Evolutionary conservation across 1,139 yeast genomes (phyloP).

Genomic region (Debaryomyces coudertii): DNA sequence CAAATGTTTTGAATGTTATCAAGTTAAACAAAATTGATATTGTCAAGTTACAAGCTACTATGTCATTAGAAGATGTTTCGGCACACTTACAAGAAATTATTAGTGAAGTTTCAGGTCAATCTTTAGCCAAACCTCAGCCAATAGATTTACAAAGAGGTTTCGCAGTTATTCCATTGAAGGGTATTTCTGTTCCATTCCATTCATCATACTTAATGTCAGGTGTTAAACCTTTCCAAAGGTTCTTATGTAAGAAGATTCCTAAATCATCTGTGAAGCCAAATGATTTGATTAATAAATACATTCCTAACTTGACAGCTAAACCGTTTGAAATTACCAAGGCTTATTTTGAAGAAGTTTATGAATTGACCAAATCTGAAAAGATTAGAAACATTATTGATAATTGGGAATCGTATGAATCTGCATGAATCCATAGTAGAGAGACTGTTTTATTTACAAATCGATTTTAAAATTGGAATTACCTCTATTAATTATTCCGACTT

Average conservation of each 20-base stretch:
- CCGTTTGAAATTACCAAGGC: slow-evolving; percentile 96
- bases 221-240: slow-evolving; percentile 98
- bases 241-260: slow-evolving; percentile 93
- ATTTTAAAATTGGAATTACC: slow-evolving; percentile 1
- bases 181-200: slow-evolving; percentile 99
- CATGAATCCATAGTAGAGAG: slow-evolving; percentile 21
- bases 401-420: slow-evolving; percentile 84
- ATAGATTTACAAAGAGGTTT: slow-evolving; percentile 96
- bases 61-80: slow-evolving; percentile 86
- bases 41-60: slow-evolving; percentile 77
- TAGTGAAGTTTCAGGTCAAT: slow-evolving; percentile 78
- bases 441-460: neutral
- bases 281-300: slow-evolving; percentile 89
- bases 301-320: slow-evolving; percentile 97
- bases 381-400: slow-evolving; percentile 87
- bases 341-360: slow-evolving; percentile 93
- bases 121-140: slow-evolving; percentile 90
- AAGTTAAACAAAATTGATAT: slow-evolving; percentile 94
- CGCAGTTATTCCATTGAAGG: slow-evolving; percentile 97
- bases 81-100: slow-evolving; percentile 87
- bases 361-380: slow-evolving; percentile 88
- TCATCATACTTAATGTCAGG: slow-evolving; percentile 96
- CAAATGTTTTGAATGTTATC: slow-evolving; percentile 89
- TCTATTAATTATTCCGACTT: neutral
- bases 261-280: slow-evolving; percentile 95